Evolutionary conservation across 345 rosid genomes (phyloP).

Genomic region (Eutrema heterophyllum): DNA sequence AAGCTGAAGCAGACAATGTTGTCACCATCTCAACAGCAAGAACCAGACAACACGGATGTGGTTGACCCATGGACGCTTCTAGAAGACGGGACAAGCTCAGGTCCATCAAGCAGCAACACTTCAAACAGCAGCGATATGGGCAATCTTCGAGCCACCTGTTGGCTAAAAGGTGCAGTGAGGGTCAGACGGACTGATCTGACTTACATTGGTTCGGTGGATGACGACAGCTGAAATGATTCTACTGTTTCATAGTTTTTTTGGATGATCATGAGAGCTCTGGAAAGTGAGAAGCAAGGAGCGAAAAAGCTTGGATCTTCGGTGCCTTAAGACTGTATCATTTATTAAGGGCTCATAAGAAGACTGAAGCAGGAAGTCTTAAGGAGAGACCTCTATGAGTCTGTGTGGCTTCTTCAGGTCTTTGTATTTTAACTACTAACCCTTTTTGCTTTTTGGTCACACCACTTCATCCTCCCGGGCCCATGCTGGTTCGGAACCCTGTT

Average conservation of each 20-base stretch:
- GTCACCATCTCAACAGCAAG: slow-evolving; percentile 46
- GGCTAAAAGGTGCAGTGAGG: slow-evolving; percentile 95
- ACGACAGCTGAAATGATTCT: slow-evolving; percentile 61
- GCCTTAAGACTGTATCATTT: slow-evolving; percentile 21
- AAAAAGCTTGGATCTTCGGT: slow-evolving; percentile 26
- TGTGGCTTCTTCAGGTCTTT: slow-evolving; percentile 26
- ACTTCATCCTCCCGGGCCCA: slow-evolving; percentile 18
- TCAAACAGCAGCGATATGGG: slow-evolving; percentile 59
- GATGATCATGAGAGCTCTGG: slow-evolving; percentile 7
- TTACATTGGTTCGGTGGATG: slow-evolving; percentile 85
- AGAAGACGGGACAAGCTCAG: slow-evolving; percentile 86
- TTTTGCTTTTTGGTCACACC: slow-evolving; percentile 23
- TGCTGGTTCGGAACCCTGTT: slow-evolving; percentile 32
- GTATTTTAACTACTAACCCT: slow-evolving; percentile 36
- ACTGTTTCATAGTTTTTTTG: slow-evolving; percentile 7
- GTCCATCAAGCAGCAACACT: slow-evolving; percentile 47
- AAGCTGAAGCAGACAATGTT: slow-evolving; percentile 51
- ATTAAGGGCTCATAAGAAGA: slow-evolving; percentile 18
- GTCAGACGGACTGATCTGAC: slow-evolving; percentile 82
- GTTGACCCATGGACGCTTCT: slow-evolving; percentile 94
- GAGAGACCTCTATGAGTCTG: slow-evolving; percentile 19
- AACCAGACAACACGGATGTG: slow-evolving; percentile 45
- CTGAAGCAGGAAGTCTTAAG: slow-evolving; percentile 15
- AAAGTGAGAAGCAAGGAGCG: slow-evolving; percentile 15
- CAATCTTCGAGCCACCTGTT: slow-evolving; percentile 80